Conservation (phyloP, 1,139 yeast genomes). For the Hemisphaericaspora subhashii region DNA sequence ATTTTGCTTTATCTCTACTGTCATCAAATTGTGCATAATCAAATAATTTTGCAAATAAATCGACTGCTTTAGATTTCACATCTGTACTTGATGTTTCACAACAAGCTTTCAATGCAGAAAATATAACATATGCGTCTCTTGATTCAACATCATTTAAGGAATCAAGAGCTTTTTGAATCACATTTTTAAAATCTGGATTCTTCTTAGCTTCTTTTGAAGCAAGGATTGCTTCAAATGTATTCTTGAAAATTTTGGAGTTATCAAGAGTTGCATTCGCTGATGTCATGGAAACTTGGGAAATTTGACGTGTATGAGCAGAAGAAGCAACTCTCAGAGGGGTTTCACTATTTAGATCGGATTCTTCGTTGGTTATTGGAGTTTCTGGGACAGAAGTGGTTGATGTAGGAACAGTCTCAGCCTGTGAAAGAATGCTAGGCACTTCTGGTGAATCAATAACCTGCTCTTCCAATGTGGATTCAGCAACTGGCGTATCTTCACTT, state of each 20-base stretch:
- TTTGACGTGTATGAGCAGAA: constrained; percentile 16
- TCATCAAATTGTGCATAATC: constrained; percentile 45
- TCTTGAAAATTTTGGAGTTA: constrained; percentile 39
- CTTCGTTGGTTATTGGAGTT: constrained; percentile 1
- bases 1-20: constrained; percentile 44
- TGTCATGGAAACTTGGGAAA: constrained; percentile 23
- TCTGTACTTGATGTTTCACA: constrained; percentile 32
- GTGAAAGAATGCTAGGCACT: neutral
- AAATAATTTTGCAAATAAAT: constrained; percentile 45
- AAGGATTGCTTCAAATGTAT: constrained; percentile 37
- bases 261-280: constrained; percentile 33
- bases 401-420: constrained; percentile 1
- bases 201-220: constrained; percentile 43
- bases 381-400: constrained; percentile 1
- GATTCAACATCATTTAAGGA: constrained; percentile 29
- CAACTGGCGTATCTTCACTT: neutral
- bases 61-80: constrained; percentile 42
- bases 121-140: constrained; percentile 36
- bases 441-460: neutral
- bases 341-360: constrained; percentile 2
- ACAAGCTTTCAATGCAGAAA: constrained; percentile 41
- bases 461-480: constrained; percentile 1
- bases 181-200: constrained; percentile 30
- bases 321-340: constrained; percentile 3
- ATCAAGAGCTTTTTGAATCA: constrained; percentile 39